Evolutionary conservation across 1,284 basidiomycete genomes (phyloP).

Genomic region (Salmacisia buchloeana): DNA sequence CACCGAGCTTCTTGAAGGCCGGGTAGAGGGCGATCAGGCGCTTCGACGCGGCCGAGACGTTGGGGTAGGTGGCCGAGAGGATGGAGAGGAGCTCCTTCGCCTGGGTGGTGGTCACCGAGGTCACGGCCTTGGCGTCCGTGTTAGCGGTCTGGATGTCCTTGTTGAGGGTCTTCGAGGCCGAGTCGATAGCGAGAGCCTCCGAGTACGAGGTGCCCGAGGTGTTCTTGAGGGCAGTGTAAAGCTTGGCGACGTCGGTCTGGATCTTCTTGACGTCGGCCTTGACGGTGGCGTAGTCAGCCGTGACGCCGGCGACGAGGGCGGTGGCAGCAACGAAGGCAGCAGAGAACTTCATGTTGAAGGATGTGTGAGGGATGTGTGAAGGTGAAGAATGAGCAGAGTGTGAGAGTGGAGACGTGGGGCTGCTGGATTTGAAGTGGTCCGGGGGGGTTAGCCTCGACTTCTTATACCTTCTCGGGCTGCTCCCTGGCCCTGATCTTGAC

Average conservation of each 20-base stretch:
- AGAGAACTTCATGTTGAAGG: conserved; percentile 15
- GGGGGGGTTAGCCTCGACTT: too few species aligned
- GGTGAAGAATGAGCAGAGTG: background rate
- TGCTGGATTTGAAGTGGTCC: too few species aligned
- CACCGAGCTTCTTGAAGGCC: conserved; percentile 12
- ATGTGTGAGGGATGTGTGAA: background rate
- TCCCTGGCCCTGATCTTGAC: too few species aligned
- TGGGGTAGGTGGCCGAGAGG: conserved; percentile 11
- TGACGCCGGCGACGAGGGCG: conserved; percentile 11
- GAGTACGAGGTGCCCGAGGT: conserved; percentile 9
- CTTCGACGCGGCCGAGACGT: conserved; percentile 13
- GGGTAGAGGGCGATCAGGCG: conserved; percentile 12
- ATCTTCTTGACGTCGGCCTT: conserved; percentile 14
- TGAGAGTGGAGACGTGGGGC: background rate
- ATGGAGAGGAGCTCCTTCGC: conserved; percentile 12
- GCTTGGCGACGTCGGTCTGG: conserved; percentile 9
- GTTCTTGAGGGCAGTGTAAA: conserved; percentile 7
- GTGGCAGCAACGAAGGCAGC: conserved; percentile 12
- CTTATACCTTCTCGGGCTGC: too few species aligned
- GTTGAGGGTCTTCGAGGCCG: conserved; percentile 6
- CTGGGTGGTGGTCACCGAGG: conserved; percentile 10
- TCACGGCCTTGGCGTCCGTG: conserved; percentile 10
- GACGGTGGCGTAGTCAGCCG: conserved; percentile 14
- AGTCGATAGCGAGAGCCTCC: conserved; percentile 12
- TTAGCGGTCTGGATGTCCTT: conserved; percentile 12